A percentile compares a stretch with the other conserved stretches of the same genome.
Evolutionary conservation across 148 eudicot genomes (phyloP).

Genomic region (Rhododendron molle): DNA sequence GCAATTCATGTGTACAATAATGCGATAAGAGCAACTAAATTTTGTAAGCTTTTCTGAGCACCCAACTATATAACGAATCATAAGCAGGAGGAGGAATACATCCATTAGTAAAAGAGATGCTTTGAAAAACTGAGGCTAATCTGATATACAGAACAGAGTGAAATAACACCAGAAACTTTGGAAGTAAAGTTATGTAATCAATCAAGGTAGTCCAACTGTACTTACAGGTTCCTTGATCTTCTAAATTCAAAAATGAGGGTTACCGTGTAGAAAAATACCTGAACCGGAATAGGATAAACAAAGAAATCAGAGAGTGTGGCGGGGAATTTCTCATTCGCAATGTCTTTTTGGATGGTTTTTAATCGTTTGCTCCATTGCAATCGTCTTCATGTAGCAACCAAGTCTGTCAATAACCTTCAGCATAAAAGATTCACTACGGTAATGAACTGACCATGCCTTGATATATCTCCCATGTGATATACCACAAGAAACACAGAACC

Average conservation of each 20-base stretch:
- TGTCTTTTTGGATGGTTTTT: background rate
- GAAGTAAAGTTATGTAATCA: background rate
- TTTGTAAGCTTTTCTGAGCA: background rate
- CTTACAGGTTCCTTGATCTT: background rate
- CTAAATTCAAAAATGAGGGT: background rate
- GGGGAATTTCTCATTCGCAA: background rate
- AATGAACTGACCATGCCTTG: too few species aligned
- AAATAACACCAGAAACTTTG: background rate
- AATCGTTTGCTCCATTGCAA: background rate
- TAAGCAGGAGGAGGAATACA: background rate
- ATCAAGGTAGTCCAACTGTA: background rate
- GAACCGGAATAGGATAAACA: background rate
- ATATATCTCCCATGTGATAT: background rate
- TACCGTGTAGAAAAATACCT: background rate
- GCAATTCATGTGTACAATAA: background rate
- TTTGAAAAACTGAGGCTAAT: background rate
- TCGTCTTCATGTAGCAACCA: background rate
- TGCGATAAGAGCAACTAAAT: background rate
- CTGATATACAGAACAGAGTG: background rate
- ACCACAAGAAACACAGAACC: constrained; percentile 1
- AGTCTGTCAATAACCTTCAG: background rate
- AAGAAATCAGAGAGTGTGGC: background rate
- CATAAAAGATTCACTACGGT: too few species aligned
- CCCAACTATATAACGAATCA: background rate
- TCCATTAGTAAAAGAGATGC: background rate